Percentiles rank a stretch among this genome's conserved stretches.
Conservation (phyloP, 495 filamentous ascomycete genomes). For the Astrothelium macrocarpum region DNA sequence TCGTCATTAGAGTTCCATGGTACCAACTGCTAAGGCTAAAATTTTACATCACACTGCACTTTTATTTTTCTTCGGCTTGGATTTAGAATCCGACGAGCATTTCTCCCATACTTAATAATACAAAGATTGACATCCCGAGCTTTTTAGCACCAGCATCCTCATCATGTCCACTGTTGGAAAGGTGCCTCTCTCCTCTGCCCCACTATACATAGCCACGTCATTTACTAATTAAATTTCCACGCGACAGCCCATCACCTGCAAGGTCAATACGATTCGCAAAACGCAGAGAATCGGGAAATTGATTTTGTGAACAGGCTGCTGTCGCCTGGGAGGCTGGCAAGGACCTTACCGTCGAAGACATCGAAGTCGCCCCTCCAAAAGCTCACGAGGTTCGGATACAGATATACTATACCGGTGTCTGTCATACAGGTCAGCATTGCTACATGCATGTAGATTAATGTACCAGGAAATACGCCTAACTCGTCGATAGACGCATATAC, state of each 20-base stretch:
- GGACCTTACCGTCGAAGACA: conserved; percentile 76
- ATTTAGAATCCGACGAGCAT: neutral
- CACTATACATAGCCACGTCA: neutral
- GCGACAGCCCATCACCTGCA: conserved; percentile 5
- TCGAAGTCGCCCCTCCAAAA: conserved; percentile 85
- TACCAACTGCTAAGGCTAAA: neutral
- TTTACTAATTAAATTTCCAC: neutral
- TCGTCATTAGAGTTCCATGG: neutral
- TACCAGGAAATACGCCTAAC: too few relatives aligned
- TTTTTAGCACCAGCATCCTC: neutral
- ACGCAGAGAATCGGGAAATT: neutral
- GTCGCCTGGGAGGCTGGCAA: conserved; percentile 94
- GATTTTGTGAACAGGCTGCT: conserved; percentile 54
- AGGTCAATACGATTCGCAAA: neutral
- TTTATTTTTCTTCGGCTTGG: neutral
- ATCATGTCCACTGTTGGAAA: conserved; percentile 1
- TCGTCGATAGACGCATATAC: conserved; percentile 78
- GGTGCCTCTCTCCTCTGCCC: neutral
- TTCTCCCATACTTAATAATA: neutral
- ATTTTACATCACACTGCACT: neutral
- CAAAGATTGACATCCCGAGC: neutral
- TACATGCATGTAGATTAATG: too few relatives aligned
- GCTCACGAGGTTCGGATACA: conserved; percentile 95
- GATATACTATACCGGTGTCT: conserved; percentile 94
- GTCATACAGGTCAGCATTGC: conserved; percentile 71